Evolutionary conservation across 805 yeast genomes (phyloP), one percentile per base, ranked within the genome.

Genomic region (Wickerhamiella occidentalis): DNA sequence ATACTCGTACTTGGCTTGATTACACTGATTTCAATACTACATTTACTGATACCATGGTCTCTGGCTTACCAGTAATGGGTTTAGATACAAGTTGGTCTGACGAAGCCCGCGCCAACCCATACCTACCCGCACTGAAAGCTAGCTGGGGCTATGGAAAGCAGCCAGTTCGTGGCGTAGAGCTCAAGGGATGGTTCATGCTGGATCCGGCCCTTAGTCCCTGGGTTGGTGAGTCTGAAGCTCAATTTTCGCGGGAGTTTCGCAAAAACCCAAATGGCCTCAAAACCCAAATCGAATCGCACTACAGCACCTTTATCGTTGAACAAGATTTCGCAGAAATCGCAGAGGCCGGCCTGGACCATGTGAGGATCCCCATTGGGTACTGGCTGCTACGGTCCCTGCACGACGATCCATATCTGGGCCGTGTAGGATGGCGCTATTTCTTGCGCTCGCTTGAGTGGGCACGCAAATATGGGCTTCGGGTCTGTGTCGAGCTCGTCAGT

Each of bases 161-260:
- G 26, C 66, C 67, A 0, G 65, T 75, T 38, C 63, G 74, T 38
- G 95, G 95, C 58, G 87, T 86, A 35, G 80, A 81, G 59, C 65
- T 86, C 19, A 95, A 95, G 51, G 95, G 95, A 38, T 85, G 95
- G 95, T 73, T 86, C 42, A 84, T 85, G 1, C 64, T 85, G 26
- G 95, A 86, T 65, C 85, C 95, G 1, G 85, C 73, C 63, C 85
- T 86, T 56, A 83, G 87, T 1, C 95, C 95, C 1, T 76, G 86
- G 1, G 64, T 82, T 43, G 56, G 53, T 3, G 38, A 69, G 64
- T 59, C 76, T 21, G 96, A 87, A 63, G 96, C 87, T 64, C 84
- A 78, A 13, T 22, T 13, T 26, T 33, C 47, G 17, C 33, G 25
- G n/a, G 15, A 33, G n/a, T 43, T 19, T 21, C 11, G n/a, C 18